Evolutionary conservation across 1,284 basidiomycete species (phyloP).

Genomic region (Heterobasidion annosum): DNA sequence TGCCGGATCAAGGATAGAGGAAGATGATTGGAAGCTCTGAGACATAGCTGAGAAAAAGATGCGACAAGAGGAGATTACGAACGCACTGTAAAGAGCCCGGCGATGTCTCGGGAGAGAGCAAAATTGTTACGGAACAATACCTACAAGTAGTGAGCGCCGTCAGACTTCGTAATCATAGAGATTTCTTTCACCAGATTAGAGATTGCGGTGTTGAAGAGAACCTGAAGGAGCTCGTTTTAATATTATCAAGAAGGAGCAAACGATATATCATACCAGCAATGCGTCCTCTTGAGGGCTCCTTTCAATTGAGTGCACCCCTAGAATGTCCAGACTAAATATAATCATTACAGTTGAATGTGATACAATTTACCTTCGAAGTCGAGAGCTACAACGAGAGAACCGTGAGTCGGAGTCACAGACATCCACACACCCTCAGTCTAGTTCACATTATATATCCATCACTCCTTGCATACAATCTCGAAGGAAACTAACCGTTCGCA

Average conservation of each 20-base stretch:
- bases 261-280: conserved; percentile 21
- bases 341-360: not conserved
- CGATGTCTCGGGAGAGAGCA: conserved; percentile 47
- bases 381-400: conserved; percentile 44
- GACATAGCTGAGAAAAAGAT: too few species aligned
- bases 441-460: not conserved
- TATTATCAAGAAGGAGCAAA: not conserved
- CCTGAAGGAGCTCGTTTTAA: conserved; percentile 11
- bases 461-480: not conserved
- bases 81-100: conserved; percentile 33
- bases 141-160: conserved; percentile 10
- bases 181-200: conserved; percentile 40
- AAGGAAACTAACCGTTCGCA: conserved; percentile 42
- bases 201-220: conserved; percentile 56
- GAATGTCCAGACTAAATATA: not conserved
- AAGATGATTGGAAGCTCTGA: conserved; percentile 50
- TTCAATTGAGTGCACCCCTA: conserved; percentile 57
- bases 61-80: not conserved
- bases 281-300: conserved; percentile 56
- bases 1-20: conserved; percentile 34
- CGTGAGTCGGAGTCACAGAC: conserved; percentile 53
- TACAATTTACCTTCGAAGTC: conserved; percentile 20
- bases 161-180: not conserved
- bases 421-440: conserved; percentile 53
- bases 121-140: conserved; percentile 61